Evolutionary conservation across 225 moss, liverwort and hornwort genomes (phyloP).

Genomic region (Neckera pumila): DNA sequence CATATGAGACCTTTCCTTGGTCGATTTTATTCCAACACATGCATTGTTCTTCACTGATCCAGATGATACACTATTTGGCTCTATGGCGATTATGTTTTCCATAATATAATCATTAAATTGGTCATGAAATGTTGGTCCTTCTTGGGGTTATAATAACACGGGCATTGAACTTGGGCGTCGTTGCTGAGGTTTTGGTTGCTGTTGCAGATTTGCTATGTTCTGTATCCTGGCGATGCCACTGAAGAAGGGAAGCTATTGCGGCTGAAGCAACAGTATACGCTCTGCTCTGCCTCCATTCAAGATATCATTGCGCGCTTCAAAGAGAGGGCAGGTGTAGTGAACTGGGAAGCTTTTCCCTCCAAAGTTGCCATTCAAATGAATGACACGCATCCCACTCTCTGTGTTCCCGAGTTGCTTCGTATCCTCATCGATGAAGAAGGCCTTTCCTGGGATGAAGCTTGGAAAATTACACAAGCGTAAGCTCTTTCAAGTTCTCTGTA

Average conservation of each 20-base stretch:
- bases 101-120: not conserved
- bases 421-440: constrained; percentile 73
- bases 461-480: constrained; percentile 94
- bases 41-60: not conserved
- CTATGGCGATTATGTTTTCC: not conserved
- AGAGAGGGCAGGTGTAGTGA: constrained; percentile 61
- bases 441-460: constrained; percentile 82
- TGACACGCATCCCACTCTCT: constrained; percentile 93
- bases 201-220: constrained; percentile 84
- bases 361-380: constrained; percentile 99
- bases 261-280: constrained; percentile 87
- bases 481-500: not conserved
- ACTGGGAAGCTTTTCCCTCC: constrained; percentile 72
- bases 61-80: not conserved
- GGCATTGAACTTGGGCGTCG: not conserved
- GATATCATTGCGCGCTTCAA: constrained; percentile 86
- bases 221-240: constrained; percentile 85
- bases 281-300: constrained; percentile 97
- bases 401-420: constrained; percentile 86
- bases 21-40: not conserved
- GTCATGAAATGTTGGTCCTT: too few relatives aligned
- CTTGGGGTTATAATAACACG: not conserved
- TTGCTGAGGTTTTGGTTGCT: not conserved
- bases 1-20: not conserved
- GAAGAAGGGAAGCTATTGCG: constrained; percentile 76